Evolutionary conservation across 148 eudicot species (phyloP).

Genomic region (Amaranthus palmeri): DNA sequence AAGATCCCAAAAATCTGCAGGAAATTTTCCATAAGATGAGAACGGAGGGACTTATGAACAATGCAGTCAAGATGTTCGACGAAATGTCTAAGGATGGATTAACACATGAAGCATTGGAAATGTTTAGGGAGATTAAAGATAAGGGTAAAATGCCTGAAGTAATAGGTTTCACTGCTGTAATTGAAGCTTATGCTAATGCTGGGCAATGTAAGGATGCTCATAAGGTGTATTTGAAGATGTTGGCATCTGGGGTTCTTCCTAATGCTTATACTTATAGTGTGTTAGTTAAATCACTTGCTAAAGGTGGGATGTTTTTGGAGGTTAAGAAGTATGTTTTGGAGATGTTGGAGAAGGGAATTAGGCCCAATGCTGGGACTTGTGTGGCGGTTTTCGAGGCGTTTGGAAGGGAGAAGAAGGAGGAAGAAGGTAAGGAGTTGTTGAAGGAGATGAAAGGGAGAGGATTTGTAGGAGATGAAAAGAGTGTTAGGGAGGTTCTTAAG

Average conservation of each 20-base stretch:
- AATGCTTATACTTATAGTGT: constrained; percentile 61
- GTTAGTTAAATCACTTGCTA: constrained; percentile 49
- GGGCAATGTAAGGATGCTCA: constrained; percentile 53
- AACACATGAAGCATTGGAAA: constrained; percentile 67
- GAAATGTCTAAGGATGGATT: constrained; percentile 76
- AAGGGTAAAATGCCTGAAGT: constrained; percentile 79
- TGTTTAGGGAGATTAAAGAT: constrained; percentile 58
- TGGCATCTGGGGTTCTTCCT: constrained; percentile 53
- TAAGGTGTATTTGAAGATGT: constrained; percentile 46
- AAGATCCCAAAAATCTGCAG: constrained; percentile 60
- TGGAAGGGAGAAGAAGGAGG: constrained; percentile 42
- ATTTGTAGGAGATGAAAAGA: constrained; percentile 42
- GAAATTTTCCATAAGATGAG: constrained; percentile 64
- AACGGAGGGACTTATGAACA: constrained; percentile 44
- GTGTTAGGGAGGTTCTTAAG: constrained; percentile 48
- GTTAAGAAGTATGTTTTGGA: constrained; percentile 55
- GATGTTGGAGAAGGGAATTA: constrained; percentile 65
- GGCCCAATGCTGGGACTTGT: constrained; percentile 43
- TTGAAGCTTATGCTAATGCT: constrained; percentile 66
- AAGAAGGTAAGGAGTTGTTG: constrained; percentile 50
- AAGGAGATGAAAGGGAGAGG: constrained; percentile 49
- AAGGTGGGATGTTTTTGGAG: constrained; percentile 41
- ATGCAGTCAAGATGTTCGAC: constrained; percentile 92
- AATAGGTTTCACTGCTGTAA: constrained; percentile 74
- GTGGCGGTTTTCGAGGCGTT: constrained; percentile 52